Percentiles rank a stretch among this genome's conserved stretches.
Conservation (phyloP, 140 eudicot species). For the Oenanthe javanica region DNA sequence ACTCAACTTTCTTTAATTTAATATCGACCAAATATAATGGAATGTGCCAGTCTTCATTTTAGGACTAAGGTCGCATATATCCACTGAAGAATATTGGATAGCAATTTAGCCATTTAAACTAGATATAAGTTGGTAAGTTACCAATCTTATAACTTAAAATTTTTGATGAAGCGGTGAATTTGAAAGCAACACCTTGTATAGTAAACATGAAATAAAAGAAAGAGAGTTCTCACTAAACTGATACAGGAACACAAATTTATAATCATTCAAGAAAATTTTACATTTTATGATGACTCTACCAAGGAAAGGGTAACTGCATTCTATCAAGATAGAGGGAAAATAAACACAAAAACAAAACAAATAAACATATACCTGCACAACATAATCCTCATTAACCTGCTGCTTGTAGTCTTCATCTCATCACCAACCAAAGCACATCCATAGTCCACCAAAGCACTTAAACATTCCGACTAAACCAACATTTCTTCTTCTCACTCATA, state of each 20-base stretch:
- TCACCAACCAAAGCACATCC: not conserved
- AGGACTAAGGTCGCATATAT: not conserved
- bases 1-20: not conserved
- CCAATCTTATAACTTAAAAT: not conserved
- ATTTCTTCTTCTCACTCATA: not conserved
- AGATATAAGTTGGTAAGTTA: not conserved
- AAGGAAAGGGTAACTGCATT: conserved; percentile 18
- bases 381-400: not conserved
- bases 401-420: not conserved
- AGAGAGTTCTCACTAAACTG: not conserved
- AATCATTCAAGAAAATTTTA: conserved; percentile 20
- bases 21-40: no score
- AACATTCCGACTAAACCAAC: not conserved
- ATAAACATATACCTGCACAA: not conserved
- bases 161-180: not conserved
- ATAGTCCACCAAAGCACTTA: not conserved
- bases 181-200: not conserved
- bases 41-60: not conserved
- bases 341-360: not conserved
- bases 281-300: conserved; percentile 21
- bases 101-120: not conserved
- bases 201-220: not conserved
- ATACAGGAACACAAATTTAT: conserved; percentile 15
- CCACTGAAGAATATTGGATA: not conserved
- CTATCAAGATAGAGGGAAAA: conserved; percentile 11